Evolutionary conservation across 2,329 filamentous ascomycete genomes (phyloP), one percentile per base, ranked within the genome.

Genomic region (Metarhizium album): DNA sequence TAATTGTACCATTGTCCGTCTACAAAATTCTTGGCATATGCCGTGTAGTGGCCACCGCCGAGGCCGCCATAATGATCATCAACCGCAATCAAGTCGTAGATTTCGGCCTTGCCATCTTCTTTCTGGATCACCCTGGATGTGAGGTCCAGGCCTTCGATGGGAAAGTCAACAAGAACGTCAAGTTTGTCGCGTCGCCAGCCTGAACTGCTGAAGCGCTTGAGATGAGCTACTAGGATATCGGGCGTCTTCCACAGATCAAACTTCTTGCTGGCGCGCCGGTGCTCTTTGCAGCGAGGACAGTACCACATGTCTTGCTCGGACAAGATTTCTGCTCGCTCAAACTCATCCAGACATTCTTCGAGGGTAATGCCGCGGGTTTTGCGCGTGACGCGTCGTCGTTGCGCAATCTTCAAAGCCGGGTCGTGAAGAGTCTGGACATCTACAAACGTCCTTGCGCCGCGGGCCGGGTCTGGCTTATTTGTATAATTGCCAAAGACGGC

Each of bases 301-400:
- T 94, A 97, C 93, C 93, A 98, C 53, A 89, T 91, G 64, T 98
- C 94, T 62, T 94, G 87, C 65, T 96, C 89, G 0, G 91, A 96
- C 4, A 98, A 74, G 14, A 95, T 83, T 68, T 98, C 93, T 53
- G 90, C 87, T 64, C 91, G 91, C 62, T 93, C 88, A 58, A 95
- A 97, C 67, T 97, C 93, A 53, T 90, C 86, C 50, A 98, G 79
- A 63, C 93, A 98, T 59, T 96, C 90, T 22, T 93, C 86, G 4
- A 98, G 75, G 1, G 83, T 84, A 57, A 96, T 84, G 27, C 93
- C 93, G 49, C 82, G 61, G 20, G 66, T 67, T 11, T 65, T 63
- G 14, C 70, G 69, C 27, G 63, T 76, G 66, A 84, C 78, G 7
- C 89, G 84, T 52, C 72, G 73, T 46, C 74, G 73, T 37, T 90